Evolutionary conservation across 345 rosid genomes (phyloP).

Genomic region (Camelina hispida): DNA sequence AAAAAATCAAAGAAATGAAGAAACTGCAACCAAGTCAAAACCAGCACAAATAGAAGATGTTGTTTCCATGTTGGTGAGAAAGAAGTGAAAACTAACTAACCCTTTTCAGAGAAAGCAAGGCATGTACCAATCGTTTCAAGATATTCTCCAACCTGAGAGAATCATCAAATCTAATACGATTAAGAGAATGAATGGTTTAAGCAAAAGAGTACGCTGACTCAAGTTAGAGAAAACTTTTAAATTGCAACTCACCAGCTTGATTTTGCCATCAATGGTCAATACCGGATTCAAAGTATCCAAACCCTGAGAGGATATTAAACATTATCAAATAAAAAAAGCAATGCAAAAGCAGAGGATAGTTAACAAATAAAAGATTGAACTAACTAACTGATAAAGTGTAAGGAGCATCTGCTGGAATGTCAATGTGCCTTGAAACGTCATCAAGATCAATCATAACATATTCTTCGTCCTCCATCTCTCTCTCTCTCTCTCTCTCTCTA

Average conservation of each 20-base stretch:
- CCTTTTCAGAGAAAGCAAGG: constrained; percentile 55
- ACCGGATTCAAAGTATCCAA: constrained; percentile 64
- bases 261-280: constrained; percentile 56
- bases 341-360: neutral
- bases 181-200: neutral
- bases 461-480: constrained; percentile 28
- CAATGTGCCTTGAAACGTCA: constrained; percentile 53
- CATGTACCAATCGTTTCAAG: constrained; percentile 68
- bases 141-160: constrained; percentile 59
- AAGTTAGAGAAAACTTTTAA: neutral
- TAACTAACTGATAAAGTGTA: constrained; percentile 55
- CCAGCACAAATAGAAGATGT: neutral
- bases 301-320: constrained; percentile 47
- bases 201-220: neutral
- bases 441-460: constrained; percentile 65
- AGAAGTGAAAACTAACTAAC: constrained; percentile 42
- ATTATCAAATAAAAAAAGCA: neutral
- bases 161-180: constrained; percentile 1
- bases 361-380: neutral
- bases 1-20: constrained; percentile 4
- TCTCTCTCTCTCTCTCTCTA: neutral
- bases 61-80: neutral
- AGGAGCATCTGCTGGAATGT: constrained; percentile 55
- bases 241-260: constrained; percentile 53
- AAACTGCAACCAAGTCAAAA: neutral